Conservation (phyloP, 2,329 filamentous ascomycete species). For the Epichloe scottii region DNA sequence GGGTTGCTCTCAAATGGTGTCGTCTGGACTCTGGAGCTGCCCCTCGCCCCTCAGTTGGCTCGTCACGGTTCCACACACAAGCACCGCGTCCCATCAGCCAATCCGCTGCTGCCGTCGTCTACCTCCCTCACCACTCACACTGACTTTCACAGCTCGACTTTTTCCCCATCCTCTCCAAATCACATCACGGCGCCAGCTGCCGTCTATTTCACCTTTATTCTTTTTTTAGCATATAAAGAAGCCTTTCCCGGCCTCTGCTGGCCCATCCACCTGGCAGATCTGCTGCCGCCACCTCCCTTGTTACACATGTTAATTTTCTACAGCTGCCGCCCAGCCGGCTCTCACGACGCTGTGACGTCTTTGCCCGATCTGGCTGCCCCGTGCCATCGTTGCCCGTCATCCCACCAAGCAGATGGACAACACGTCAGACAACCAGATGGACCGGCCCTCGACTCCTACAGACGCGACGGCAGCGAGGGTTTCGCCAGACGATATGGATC, state of each 20-base stretch:
- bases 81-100: conserved; percentile 21
- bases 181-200: conserved; percentile 1
- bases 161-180: background rate
- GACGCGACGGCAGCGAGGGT: conserved; percentile 33
- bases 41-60: conserved; percentile 4
- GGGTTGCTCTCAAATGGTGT: too few relatives aligned
- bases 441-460: conserved; percentile 35
- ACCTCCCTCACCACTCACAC: conserved; percentile 3
- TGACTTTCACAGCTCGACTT: conserved; percentile 1
- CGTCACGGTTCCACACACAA: conserved; percentile 24
- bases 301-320: conserved; percentile 45
- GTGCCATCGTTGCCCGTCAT: conserved; percentile 12
- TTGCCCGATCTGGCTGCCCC: conserved; percentile 30
- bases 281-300: conserved; percentile 14
- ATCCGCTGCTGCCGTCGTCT: conserved; percentile 17
- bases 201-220: background rate
- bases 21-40: background rate
- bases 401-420: conserved; percentile 4
- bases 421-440: conserved; percentile 30
- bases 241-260: background rate
- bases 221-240: background rate
- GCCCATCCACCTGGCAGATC: background rate
- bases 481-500: conserved; percentile 29
- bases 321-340: conserved; percentile 41
- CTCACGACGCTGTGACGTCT: conserved; percentile 38